Evolutionary conservation across 208 protist species (phyloP), one percentile per base, ranked within the genome.

Genomic region (Balamuthia mandrillaris): DNA sequence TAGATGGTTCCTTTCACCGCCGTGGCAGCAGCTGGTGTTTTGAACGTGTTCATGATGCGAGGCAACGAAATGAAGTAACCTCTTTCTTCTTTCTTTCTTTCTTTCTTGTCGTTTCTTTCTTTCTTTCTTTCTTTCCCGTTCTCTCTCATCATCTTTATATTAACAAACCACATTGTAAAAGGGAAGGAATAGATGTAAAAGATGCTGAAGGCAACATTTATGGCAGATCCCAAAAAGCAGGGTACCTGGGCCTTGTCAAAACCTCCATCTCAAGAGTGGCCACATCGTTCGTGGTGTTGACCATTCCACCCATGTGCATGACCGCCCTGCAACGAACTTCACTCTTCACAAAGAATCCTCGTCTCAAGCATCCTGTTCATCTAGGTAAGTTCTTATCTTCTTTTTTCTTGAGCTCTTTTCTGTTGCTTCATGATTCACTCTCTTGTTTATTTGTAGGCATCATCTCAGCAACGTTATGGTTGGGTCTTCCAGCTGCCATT

Each of bases 21-120:
- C 27, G 95, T 97, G 0, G 92, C 89, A 27, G 33, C 81, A 1
- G 96, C 95, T 37, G 87, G 94, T 45, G 91, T 93, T n/a, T 92
- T 92, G 42, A 97, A 97, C 87, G 87, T 97, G 27, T 88, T 94
- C 41, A 88, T 95, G 92, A 96, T 92, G 95, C 94, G 88, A 93
- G 94, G 94, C 89, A 94, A 95, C 83, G 60, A 91, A 35, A 90
- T 92, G 52, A 92, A 90, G 52, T 68, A 86, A 31, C 94, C 54
- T 44, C 4, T 24, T 27, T 27, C 82, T 1, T 18, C 6, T 37
- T 82, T 49, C 27, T 47, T 84, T 51, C n/a, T 7, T 41, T 85
- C 7, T 24, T 82, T 9, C 21, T 27, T 12, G 29, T n/a, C 27
- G 27, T 33, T 37, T 52, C 12, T 10, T 58, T 10, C 35, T 77